Conservation (phyloP, 805 yeast genomes). For the Saccharomycodes ludwigii region DNA sequence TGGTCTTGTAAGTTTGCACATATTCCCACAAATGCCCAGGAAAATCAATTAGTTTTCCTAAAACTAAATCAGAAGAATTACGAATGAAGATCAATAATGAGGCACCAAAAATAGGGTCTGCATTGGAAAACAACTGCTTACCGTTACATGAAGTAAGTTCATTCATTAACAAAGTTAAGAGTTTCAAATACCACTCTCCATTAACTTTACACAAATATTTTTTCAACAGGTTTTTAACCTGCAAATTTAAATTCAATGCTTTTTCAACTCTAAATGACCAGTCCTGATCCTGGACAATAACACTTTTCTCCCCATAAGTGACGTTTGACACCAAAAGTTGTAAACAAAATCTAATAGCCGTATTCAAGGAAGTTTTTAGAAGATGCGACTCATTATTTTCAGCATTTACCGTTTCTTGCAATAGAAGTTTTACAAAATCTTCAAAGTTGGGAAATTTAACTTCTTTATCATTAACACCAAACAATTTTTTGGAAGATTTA, state of each 20-base stretch:
- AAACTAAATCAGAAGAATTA: constrained; percentile 10
- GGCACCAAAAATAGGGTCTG: constrained; percentile 25
- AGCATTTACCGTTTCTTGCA: constrained; percentile 16
- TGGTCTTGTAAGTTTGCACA: too few species aligned
- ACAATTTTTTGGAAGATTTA: constrained; percentile 31
- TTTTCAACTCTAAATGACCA: constrained; percentile 63
- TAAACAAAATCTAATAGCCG: constrained; percentile 41
- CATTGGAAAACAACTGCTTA: too few species aligned
- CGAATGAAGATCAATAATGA: constrained; percentile 20
- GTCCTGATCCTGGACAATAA: constrained; percentile 55
- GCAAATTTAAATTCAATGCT: constrained; percentile 49
- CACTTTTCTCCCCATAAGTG: constrained; percentile 35
- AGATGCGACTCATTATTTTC: constrained; percentile 16
- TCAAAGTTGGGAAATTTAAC: constrained; percentile 43
- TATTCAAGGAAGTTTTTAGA: constrained; percentile 23
- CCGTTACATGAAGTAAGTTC: too few species aligned
- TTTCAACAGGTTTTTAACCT: constrained; percentile 27
- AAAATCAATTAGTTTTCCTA: too few species aligned
- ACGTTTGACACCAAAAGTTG: constrained; percentile 59
- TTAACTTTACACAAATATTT: constrained; percentile 13
- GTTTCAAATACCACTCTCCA: constrained; percentile 14
- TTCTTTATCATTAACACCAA: constrained; percentile 27
- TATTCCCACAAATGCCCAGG: too few species aligned
- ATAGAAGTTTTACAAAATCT: constrained; percentile 24
- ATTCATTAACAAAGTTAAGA: constrained; percentile 26